Evolutionary conservation across 2,329 filamentous ascomycete genomes (phyloP).

Genomic region (Pestalotiopsis sp.): DNA sequence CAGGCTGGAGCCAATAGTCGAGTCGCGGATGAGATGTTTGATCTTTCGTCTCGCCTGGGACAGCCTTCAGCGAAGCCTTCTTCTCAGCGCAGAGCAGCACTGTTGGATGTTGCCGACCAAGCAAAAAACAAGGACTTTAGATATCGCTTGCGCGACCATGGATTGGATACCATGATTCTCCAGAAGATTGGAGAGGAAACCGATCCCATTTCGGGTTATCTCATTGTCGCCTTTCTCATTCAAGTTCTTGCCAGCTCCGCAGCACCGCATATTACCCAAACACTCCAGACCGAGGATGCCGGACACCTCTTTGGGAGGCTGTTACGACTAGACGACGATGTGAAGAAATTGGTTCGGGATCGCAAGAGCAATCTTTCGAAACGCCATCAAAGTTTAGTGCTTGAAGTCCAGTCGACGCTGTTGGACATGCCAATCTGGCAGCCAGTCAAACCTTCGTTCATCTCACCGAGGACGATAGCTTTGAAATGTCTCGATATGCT

Average conservation of each 20-base stretch:
- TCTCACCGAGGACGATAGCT: slow-evolving; percentile 67
- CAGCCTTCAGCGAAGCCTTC: slow-evolving; percentile 46
- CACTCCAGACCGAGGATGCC: slow-evolving; percentile 58
- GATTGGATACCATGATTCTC: slow-evolving; percentile 70
- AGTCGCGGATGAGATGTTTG: slow-evolving; percentile 67
- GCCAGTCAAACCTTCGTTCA: slow-evolving; percentile 43
- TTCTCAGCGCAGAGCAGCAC: slow-evolving; percentile 58
- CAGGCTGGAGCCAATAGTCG: slow-evolving; percentile 69
- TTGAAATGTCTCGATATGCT: slow-evolving; percentile 66
- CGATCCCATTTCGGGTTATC: slow-evolving; percentile 65
- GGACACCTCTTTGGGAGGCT: slow-evolving; percentile 58
- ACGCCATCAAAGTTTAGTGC: slow-evolving; percentile 59
- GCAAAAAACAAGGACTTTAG: slow-evolving; percentile 65
- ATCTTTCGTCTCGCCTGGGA: slow-evolving; percentile 64
- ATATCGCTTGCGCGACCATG: slow-evolving; percentile 73
- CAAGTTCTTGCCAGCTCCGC: slow-evolving; percentile 64
- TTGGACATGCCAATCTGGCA: slow-evolving; percentile 63
- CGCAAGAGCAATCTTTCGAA: slow-evolving; percentile 71
- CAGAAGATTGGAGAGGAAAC: slow-evolving; percentile 60
- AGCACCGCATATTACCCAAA: slow-evolving; percentile 60
- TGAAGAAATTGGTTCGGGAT: slow-evolving; percentile 64
- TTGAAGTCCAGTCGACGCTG: slow-evolving; percentile 55
- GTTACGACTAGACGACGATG: slow-evolving; percentile 55
- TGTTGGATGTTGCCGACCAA: slow-evolving; percentile 63
- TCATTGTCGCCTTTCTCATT: slow-evolving; percentile 65